Evolutionary conservation across 257 asterid genomes (phyloP).

Genomic region (Solanum peruvianum): DNA sequence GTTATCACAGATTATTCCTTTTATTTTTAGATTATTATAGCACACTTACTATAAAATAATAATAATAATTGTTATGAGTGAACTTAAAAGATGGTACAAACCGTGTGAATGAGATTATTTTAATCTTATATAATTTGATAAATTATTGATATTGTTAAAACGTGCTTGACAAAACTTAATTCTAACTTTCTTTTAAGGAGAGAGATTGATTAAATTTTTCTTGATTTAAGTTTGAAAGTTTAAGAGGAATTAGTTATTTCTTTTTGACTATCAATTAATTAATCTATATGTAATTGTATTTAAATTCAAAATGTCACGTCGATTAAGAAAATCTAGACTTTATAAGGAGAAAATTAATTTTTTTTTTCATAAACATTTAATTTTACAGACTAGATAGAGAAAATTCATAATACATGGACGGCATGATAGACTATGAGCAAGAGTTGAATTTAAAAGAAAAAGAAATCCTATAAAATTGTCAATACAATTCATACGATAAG

Average conservation of each 20-base stretch:
- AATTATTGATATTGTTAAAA: background rate
- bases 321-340: background rate
- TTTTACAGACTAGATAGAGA: background rate
- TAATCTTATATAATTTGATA: background rate
- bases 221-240: background rate
- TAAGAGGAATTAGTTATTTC: background rate
- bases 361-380: background rate
- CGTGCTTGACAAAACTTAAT: background rate
- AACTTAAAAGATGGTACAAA: background rate
- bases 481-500: background rate
- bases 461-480: background rate
- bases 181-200: background rate
- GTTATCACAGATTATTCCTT: background rate
- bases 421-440: background rate
- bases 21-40: background rate
- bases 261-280: background rate
- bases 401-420: background rate
- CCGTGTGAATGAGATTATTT: background rate
- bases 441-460: background rate
- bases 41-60: background rate
- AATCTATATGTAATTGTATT: background rate
- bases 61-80: background rate
- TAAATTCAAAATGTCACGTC: background rate
- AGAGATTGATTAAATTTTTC: background rate
- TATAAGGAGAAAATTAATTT: background rate